A percentile compares a stretch with the other conserved stretches of the same genome.
Evolutionary conservation across 148 eudicot species (phyloP).

Genomic region (Vaccinium myrtillus): DNA sequence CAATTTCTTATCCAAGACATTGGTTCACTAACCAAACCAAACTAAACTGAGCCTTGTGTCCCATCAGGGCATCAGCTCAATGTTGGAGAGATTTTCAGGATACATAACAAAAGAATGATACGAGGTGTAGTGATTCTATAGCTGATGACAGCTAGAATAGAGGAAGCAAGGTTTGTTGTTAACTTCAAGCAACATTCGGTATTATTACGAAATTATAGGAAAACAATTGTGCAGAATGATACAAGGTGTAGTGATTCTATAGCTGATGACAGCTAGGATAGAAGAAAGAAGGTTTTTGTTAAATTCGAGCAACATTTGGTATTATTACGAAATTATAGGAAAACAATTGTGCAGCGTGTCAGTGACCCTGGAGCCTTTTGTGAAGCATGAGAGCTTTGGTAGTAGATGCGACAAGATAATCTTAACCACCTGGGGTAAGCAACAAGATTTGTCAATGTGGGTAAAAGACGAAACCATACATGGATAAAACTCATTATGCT

Average conservation of each 20-base stretch:
- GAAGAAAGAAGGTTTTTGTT: neutral
- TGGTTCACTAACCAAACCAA: neutral
- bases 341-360: neutral
- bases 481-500: neutral
- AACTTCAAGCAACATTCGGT: constrained; percentile 1
- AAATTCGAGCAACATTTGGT: neutral
- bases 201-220: neutral
- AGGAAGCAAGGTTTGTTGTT: neutral
- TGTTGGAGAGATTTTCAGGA: neutral
- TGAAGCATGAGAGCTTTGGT: neutral
- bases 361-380: neutral
- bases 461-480: neutral
- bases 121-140: neutral
- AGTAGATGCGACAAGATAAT: neutral
- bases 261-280: neutral
- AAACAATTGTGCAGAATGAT: neutral
- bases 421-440: neutral
- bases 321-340: neutral
- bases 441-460: neutral
- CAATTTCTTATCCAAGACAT: constrained; percentile 8
- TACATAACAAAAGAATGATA: neutral
- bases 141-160: neutral
- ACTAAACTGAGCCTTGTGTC: too few relatives aligned
- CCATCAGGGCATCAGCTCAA: neutral
- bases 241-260: neutral